Evolutionary conservation across 2,329 filamentous ascomycete genomes (phyloP).

Genomic region (Diaporthe citrichinensis): DNA sequence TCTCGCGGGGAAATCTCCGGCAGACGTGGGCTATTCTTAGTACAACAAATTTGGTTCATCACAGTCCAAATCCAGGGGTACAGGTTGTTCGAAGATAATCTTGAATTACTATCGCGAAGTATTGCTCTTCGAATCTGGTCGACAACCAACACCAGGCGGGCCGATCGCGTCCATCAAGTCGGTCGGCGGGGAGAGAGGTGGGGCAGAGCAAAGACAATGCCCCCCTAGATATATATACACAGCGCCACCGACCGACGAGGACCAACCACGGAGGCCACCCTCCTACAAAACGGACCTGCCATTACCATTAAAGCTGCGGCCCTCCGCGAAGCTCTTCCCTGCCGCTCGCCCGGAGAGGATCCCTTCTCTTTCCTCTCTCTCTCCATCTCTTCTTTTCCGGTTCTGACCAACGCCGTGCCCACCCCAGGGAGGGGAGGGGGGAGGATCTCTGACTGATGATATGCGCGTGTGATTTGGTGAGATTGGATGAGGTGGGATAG

Average conservation of each 20-base stretch:
- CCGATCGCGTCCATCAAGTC: conserved; percentile 21
- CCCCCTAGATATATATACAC: neutral
- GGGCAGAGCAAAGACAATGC: neutral
- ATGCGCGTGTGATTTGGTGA: conserved; percentile 7
- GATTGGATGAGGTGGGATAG: conserved; percentile 11
- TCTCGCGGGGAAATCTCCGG: no score
- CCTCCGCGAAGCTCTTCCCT: conserved; percentile 11
- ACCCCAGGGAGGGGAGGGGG: neutral
- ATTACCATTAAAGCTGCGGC: conserved; percentile 28
- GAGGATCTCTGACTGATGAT: conserved; percentile 20
- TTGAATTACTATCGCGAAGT: conserved; percentile 19
- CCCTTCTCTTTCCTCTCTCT: neutral
- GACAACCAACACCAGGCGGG: conserved; percentile 4
- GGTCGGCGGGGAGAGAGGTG: neutral
- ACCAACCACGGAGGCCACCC: neutral
- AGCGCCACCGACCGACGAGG: conserved; percentile 20
- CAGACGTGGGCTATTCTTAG: neutral
- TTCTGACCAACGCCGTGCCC: conserved; percentile 30
- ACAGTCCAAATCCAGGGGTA: neutral
- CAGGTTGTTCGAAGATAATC: neutral
- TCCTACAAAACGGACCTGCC: conserved; percentile 14
- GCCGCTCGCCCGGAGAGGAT: neutral
- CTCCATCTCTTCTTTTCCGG: neutral
- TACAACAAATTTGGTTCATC: neutral
- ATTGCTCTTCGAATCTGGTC: conserved; percentile 23